These are phyloP conservation scores for Hansenula lynferdii DNA, from an alignment of 1,139 yeast species.

Conservation along the genomic window DNA sequence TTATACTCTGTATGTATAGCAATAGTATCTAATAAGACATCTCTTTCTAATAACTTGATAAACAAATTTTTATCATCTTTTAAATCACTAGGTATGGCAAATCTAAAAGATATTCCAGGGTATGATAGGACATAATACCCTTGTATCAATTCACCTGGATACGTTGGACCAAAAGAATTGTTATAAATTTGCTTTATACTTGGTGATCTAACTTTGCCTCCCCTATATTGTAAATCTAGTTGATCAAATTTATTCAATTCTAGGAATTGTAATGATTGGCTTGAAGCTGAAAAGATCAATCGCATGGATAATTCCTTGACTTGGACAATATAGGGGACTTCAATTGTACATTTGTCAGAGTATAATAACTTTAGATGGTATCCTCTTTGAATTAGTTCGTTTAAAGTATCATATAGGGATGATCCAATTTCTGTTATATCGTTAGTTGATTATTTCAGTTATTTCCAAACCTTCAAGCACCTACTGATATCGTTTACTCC, in stretches of 20 bases:
- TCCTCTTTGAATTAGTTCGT: slow-evolving; percentile 12
- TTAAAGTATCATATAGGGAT: slow-evolving; percentile 19
- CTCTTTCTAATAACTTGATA: not conserved
- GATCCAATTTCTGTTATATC: slow-evolving; percentile 13
- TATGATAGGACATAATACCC: slow-evolving; percentile 35
- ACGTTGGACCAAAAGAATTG: slow-evolving; percentile 58
- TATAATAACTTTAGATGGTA: slow-evolving; percentile 26
- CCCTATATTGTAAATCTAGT: slow-evolving; percentile 12
- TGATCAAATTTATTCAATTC: slow-evolving; percentile 32
- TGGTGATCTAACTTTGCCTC: slow-evolving; percentile 10
- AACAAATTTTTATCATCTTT: not conserved
- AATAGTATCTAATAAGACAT: not conserved
- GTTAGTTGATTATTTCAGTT: too few species aligned
- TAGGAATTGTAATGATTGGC: slow-evolving; percentile 42
- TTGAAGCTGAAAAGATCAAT: slow-evolving; percentile 36
- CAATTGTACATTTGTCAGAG: slow-evolving; percentile 21
- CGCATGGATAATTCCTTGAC: slow-evolving; percentile 22
- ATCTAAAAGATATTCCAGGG: slow-evolving; percentile 46
- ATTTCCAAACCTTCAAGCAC: not conserved
- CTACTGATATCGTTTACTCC: not conserved
- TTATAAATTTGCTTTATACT: slow-evolving; percentile 37
- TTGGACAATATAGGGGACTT: slow-evolving; percentile 18
- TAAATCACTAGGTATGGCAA: not conserved
- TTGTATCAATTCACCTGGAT: slow-evolving; percentile 39
- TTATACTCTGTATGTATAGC: not conserved